phyloP scores from a whole-genome alignment of 345 rosid species.

The Brassica rapa region DNA sequence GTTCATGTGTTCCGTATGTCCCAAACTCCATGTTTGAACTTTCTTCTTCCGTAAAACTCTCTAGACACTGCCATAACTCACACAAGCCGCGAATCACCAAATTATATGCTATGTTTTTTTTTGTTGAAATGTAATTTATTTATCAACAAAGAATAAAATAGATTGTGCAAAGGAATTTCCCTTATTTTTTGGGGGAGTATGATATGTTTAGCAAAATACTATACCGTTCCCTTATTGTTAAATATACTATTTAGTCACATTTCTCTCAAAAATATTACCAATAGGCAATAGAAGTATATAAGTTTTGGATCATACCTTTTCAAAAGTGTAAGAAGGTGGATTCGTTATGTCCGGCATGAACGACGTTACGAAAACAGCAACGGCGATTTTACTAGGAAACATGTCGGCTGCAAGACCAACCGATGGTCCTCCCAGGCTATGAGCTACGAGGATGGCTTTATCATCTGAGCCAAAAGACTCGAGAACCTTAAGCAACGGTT shows the following conservation, averaged over 20 bases:
- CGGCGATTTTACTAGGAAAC: conserved; percentile 40
- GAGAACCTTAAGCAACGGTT: conserved; percentile 54
- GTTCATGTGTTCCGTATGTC: conserved; percentile 24
- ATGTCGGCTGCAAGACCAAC: conserved; percentile 50
- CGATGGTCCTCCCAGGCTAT: conserved; percentile 60
- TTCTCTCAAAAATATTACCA: too few species aligned
- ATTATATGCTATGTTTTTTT: background rate
- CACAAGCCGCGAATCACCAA: background rate
- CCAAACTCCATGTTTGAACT: conserved; percentile 2
- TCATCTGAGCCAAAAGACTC: conserved; percentile 40
- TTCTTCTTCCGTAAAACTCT: conserved; percentile 12
- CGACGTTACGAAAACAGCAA: conserved; percentile 31
- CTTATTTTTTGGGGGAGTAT: too few species aligned
- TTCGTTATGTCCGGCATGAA: conserved; percentile 37
- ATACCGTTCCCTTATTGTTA: too few species aligned
- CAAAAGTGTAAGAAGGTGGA: conserved; percentile 33
- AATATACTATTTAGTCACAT: too few species aligned
- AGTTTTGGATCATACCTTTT: background rate
- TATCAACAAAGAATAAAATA: too few species aligned
- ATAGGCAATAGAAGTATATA: background rate
- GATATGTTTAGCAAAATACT: too few species aligned
- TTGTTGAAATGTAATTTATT: too few species aligned
- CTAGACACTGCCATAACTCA: background rate
- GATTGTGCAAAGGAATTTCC: too few species aligned
- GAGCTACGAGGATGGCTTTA: conserved; percentile 61